Base-by-base conservation (phyloP, 495 filamentous ascomycete genomes). In the Pyrenula aspistea region DNA sequence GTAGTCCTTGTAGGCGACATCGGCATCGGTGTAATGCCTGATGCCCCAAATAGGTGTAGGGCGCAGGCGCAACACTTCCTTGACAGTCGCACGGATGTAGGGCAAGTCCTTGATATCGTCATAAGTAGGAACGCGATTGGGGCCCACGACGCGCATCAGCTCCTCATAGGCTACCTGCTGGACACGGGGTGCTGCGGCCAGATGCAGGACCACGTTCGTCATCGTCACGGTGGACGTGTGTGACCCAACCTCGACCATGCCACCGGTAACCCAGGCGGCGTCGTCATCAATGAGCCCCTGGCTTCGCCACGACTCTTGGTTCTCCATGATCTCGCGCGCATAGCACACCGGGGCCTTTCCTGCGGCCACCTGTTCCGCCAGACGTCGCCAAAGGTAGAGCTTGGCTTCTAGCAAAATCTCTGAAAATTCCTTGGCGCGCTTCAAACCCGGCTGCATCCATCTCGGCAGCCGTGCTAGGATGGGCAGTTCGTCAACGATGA, bases 1-100 rank as follows among this genome's bases (percentile, higher is more conserved):
- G 60, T 73, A 79, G 12, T 77, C 80, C 1, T 72, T 58, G 49
- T 73, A 77, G 12, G 70, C 65, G 59, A 83, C 78, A 53, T 83
- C 82, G n/a, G 75, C 65, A 4, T 70, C 65, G 2, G 74, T 69
- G 2, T 67, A 67, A 60, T 88, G 84, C 0, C 83, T 78, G 22
- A 86, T 65, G 1, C 65, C 68, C 56, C 73, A 67, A 0, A 79
- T 71, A 0, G 57, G 59, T 10, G 75, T 66, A 0, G 70, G 68
- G 51, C 72, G 68, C 75, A 76, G 78, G 15, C 76, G 65, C 1
- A 73, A 60, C 1, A 61, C 61, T 51, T 79, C 75, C 55, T 74
- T 75, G 2, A 74, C 63, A 1, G 74, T 36, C 2, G 69, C 73
- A 25, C 72, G 53, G 21, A 76, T 60, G 49, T 78, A 78, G 0